Evolutionary conservation across 257 asterid genomes (phyloP).

Genomic region (Gentiana straminea): DNA sequence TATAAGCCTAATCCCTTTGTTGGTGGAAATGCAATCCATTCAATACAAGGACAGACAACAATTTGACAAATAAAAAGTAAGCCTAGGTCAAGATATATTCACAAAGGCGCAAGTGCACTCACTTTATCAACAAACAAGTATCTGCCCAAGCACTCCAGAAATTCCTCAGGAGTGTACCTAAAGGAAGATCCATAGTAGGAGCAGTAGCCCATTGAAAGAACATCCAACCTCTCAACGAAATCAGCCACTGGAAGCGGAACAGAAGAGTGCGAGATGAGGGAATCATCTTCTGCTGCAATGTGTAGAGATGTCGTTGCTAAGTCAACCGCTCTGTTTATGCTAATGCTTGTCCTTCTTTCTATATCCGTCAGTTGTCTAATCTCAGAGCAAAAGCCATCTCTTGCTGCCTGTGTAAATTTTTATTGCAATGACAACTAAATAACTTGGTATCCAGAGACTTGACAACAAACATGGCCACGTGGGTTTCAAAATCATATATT

Average conservation of each 20-base stretch:
- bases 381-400: slow-evolving; percentile 50
- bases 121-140: too few relatives aligned
- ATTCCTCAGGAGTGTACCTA: slow-evolving; percentile 47
- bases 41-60: too few relatives aligned
- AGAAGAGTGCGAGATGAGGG: slow-evolving; percentile 72
- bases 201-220: slow-evolving; percentile 25
- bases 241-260: slow-evolving; percentile 87
- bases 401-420: slow-evolving; percentile 41
- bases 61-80: background rate
- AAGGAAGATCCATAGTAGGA: slow-evolving; percentile 53
- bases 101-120: slow-evolving; percentile 1
- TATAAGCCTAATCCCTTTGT: too few relatives aligned
- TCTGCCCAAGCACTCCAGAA: slow-evolving; percentile 43
- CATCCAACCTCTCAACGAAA: background rate
- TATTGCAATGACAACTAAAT: background rate
- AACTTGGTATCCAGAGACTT: background rate
- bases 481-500: background rate
- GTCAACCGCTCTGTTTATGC: slow-evolving; percentile 47
- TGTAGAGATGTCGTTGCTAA: slow-evolving; percentile 61
- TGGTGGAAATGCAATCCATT: too few relatives aligned
- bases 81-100: slow-evolving; percentile 3
- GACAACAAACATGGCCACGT: background rate
- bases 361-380: slow-evolving; percentile 37
- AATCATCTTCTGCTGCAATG: slow-evolving; percentile 80
- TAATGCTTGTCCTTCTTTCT: slow-evolving; percentile 67